phyloP scores from a whole-genome alignment of 805 yeast genomes.

The Millerozyma miso region DNA sequence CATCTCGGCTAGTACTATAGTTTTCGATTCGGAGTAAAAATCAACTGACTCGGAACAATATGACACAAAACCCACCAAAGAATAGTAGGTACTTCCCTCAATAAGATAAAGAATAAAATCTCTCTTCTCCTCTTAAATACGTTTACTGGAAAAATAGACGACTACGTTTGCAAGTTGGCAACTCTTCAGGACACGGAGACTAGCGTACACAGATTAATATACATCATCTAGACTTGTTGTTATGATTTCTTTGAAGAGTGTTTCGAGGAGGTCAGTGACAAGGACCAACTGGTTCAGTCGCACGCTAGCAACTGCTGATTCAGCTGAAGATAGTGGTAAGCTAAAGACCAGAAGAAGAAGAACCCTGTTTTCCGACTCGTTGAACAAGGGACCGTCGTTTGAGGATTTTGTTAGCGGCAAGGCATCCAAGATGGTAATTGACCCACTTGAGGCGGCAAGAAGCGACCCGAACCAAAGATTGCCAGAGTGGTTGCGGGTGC shows the following conservation, averaged over 20 bases:
- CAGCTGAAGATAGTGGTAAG: slow-evolving; percentile 5
- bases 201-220: no score
- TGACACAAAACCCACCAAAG: background rate
- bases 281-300: slow-evolving; percentile 1
- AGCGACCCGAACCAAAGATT: slow-evolving; percentile 65
- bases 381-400: slow-evolving; percentile 86
- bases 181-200: no score
- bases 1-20: background rate
- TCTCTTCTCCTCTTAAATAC: background rate
- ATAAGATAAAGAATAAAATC: no score
- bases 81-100: background rate
- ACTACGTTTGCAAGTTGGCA: no score
- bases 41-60: background rate
- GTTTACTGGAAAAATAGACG: background rate
- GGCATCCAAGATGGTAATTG: slow-evolving; percentile 62
- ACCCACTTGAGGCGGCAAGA: slow-evolving; percentile 75
- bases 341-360: slow-evolving; percentile 42
- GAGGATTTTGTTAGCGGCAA: slow-evolving; percentile 85
- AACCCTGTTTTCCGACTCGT: slow-evolving; percentile 62
- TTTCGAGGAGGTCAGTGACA: background rate
- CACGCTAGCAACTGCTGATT: slow-evolving; percentile 13
- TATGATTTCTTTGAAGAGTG: slow-evolving; percentile 1
- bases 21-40: background rate
- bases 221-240: no score
- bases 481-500: slow-evolving; percentile 93